These are phyloP conservation scores for Sugiyamaella novakii DNA, from an alignment of 1,139 yeast genomes.

Conservation along the genomic window DNA sequence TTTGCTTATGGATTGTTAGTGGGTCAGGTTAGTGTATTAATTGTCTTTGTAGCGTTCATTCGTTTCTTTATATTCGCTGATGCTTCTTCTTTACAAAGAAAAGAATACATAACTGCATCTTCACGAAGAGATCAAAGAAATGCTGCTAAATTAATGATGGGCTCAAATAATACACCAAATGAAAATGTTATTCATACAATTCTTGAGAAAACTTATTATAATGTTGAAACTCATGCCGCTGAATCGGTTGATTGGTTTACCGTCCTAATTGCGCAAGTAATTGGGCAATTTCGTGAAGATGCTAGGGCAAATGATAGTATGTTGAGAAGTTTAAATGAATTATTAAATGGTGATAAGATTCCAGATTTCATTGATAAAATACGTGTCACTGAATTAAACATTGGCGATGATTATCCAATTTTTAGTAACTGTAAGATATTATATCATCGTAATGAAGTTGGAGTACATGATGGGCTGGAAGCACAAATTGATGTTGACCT, in stretches of 20 bases:
- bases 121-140: slow-evolving; percentile 33
- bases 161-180: slow-evolving; percentile 37
- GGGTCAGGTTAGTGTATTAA: slow-evolving; percentile 83
- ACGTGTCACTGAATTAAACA: slow-evolving; percentile 80
- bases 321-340: slow-evolving; percentile 66
- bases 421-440: slow-evolving; percentile 88
- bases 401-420: slow-evolving; percentile 95
- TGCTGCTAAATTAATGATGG: slow-evolving; percentile 25
- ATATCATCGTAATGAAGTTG: slow-evolving; percentile 20
- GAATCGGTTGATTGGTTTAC: slow-evolving; percentile 98
- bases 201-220: slow-evolving; percentile 87
- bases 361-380: slow-evolving; percentile 84
- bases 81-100: slow-evolving; percentile 45
- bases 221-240: slow-evolving; percentile 81
- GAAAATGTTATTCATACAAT: slow-evolving; percentile 49
- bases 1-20: slow-evolving; percentile 44
- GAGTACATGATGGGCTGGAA: slow-evolving; percentile 54
- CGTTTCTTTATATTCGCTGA: slow-evolving; percentile 91
- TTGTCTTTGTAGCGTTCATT: slow-evolving; percentile 73
- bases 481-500: slow-evolving; percentile 94
- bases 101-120: slow-evolving; percentile 31
- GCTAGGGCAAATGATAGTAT: slow-evolving; percentile 84
- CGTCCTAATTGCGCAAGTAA: slow-evolving; percentile 87
- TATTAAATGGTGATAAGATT: slow-evolving; percentile 53
- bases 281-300: slow-evolving; percentile 82